Base-by-base conservation (phyloP, 2,329 filamentous ascomycete species). In the Pseudocercospora crystallina region DNA sequence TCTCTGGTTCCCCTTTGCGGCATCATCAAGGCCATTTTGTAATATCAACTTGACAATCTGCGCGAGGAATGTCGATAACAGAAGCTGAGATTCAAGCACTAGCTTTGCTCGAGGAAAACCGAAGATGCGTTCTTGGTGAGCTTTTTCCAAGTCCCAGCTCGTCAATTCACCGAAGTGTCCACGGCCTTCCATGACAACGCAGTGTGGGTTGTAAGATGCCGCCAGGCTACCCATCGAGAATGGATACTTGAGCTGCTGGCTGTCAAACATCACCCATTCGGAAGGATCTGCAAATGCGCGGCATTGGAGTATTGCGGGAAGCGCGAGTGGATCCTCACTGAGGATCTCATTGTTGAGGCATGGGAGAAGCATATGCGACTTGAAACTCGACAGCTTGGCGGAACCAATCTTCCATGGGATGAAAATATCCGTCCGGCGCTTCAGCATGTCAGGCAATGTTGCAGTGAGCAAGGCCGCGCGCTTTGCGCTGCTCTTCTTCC, bases 301-400 rank as follows among this genome's bases (percentile, higher is more conserved):
- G 13, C 51, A 12, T 35, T 58, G 49, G 11, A 60, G 36, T 15
- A 60, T 33, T 9, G 34, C 37, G 13, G 58, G 47, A 10, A 60
- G 30, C 12, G 42, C 50, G 7, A 15, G 13, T 1, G 49, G 43
- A 39, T 60, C 57, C 39, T 56, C 47, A 15, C 43, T 44, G n/a
- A 60, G 26, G 11, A 32, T 44, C 10, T 58, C 55, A 1, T 49
- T 15, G 32, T 57, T 50, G 13, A 60, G 47, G n/a, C 47, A 60
- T 7, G 57, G 57, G 13, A 59, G 17, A 8, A 54, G 32, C 33
- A 47, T 26, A n/a, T n/a, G n/a, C n/a, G n/a, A n/a, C n/a, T n/a
- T n/a, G n/a, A n/a, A n/a, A n/a, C n/a, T n/a, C n/a, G n/a, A n/a
- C n/a, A n/a, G n/a, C n/a, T n/a, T n/a, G n/a, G n/a, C n/a, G n/a